Base-by-base conservation (phyloP, 768 basidiomycete species). In the Psilocybe cyanescens region DNA sequence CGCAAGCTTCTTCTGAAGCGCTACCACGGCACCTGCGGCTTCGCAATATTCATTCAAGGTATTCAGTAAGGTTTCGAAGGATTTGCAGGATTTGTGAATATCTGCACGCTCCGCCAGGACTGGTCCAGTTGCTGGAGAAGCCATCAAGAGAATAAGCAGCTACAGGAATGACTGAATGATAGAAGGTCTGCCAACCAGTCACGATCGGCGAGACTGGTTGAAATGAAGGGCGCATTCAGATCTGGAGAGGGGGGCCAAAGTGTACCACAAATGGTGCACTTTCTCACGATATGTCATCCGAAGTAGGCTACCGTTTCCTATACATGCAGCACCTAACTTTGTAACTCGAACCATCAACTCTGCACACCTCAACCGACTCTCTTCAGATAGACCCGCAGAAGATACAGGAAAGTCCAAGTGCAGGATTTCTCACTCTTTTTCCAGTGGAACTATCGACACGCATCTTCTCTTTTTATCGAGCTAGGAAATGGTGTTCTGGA, bases 61-160 rank as follows among this genome's bases (percentile, higher is more conserved):
- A 63, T 78, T 82, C 59, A 91, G 81, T 31, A 93, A 82, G 9
- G 78, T 76, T 65, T 94, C 91, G 57, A 93, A 78, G 2, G 89
- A 81, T 71, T 88, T 89, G 81, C 92, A 92, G 5, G 89, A 86
- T 73, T 88, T 93, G 80, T 93, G 92, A 12, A 94, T 82, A 63
- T 93, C 91, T 16, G 77, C 70, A 19, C 90, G 83, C 58, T 92
- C 91, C 7, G 84, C 82, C 8, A 88, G 61, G 60, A 39, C 24
- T 29, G 53, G 54, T 7, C 35, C 52, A 16, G 47, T 8, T 0
- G 33, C 47, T 29, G 46, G 47, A 49, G 59, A 60, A 7, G 59
- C 33, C 59, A 60, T 60, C n/a, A 12, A 29, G 16, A 5, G n/a
- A 12, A 12, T 39, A 52, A 31, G 35, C 35, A 19, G 46, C 12